Conservation (phyloP, 176 grass and related monocot genomes). For the Cocos nucifera region DNA sequence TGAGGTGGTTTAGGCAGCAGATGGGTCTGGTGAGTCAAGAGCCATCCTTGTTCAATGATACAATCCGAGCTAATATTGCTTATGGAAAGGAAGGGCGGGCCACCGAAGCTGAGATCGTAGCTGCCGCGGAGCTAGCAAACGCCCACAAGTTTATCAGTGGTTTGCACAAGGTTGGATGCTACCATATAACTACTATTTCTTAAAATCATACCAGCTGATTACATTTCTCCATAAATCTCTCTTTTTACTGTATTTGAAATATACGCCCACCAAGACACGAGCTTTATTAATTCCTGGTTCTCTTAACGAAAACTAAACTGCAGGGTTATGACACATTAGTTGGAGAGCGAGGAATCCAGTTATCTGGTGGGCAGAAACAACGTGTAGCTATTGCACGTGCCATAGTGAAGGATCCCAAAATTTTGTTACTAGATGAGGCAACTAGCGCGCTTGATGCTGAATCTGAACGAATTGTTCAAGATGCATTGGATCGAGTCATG, state of each 20-base stretch:
- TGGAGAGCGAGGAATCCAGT: constrained; percentile 77
- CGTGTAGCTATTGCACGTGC: constrained; percentile 81
- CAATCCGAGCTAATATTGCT: constrained; percentile 78
- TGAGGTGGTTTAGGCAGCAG: constrained; percentile 89
- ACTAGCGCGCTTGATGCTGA: constrained; percentile 98
- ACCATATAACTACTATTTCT: not conserved
- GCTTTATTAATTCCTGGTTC: too few species aligned
- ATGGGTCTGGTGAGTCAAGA: constrained; percentile 99
- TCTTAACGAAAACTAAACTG: not conserved
- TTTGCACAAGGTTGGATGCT: constrained; percentile 50
- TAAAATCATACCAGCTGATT: too few species aligned
- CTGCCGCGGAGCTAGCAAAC: constrained; percentile 72
- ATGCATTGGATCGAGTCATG: constrained; percentile 79
- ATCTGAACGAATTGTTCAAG: constrained; percentile 84
- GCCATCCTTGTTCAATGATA: constrained; percentile 82
- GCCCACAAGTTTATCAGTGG: constrained; percentile 91
- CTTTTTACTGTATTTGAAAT: too few species aligned
- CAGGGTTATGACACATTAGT: constrained; percentile 88
- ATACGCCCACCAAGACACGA: too few species aligned
- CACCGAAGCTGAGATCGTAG: constrained; percentile 63
- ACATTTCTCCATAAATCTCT: too few species aligned
- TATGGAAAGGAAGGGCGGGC: constrained; percentile 86
- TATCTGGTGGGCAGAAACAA: constrained; percentile 93
- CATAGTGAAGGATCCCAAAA: constrained; percentile 75
- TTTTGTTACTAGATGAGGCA: constrained; percentile 83